These are phyloP conservation scores for Cladosporium phlei DNA, from an alignment of 2,329 filamentous ascomycete genomes.

Conservation along the genomic window DNA sequence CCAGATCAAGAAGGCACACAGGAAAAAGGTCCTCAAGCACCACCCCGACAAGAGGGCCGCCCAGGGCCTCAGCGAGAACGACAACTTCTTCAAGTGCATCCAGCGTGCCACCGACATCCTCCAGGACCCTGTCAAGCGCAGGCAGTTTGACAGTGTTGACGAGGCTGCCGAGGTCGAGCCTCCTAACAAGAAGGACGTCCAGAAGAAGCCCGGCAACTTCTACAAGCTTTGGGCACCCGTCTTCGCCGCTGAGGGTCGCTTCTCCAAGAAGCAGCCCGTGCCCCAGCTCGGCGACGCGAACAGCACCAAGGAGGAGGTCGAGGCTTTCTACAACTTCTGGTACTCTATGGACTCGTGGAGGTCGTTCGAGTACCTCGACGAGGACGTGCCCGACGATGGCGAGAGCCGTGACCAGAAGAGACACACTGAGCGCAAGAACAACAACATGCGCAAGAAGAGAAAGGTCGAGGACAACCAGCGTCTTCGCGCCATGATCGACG, in stretches of 20 bases:
- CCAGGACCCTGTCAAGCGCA: slow-evolving; percentile 82
- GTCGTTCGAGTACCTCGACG: slow-evolving; percentile 95
- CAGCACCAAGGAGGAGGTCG: slow-evolving; percentile 81
- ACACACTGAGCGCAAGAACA: slow-evolving; percentile 96
- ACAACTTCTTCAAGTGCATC: slow-evolving; percentile 99
- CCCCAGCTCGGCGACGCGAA: slow-evolving; percentile 81
- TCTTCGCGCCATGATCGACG: slow-evolving; percentile 83
- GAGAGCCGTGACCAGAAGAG: slow-evolving; percentile 99
- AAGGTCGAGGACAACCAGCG: slow-evolving; percentile 96
- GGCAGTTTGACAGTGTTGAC: slow-evolving; percentile 95
- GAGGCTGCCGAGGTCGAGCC: slow-evolving; percentile 89
- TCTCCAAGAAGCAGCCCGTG: slow-evolving; percentile 86
- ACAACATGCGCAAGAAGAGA: slow-evolving; percentile 96
- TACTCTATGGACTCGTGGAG: slow-evolving; percentile 99
- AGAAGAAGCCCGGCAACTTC: slow-evolving; percentile 70
- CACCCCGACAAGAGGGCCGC: slow-evolving; percentile 99
- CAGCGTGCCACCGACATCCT: slow-evolving; percentile 96
- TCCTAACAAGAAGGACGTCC: slow-evolving; percentile 82
- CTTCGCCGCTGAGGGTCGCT: slow-evolving; percentile 87
- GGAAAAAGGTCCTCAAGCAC: slow-evolving; percentile 98
- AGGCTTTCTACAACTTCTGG: slow-evolving; percentile 98
- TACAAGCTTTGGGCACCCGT: slow-evolving; percentile 91
- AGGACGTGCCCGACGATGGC: slow-evolving; percentile 97
- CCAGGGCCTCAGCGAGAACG: slow-evolving; percentile 78
- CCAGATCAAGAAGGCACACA: slow-evolving; percentile 97